phyloP scores from a whole-genome alignment of 495 filamentous ascomycete species.

The Delitschia confertaspora region DNA sequence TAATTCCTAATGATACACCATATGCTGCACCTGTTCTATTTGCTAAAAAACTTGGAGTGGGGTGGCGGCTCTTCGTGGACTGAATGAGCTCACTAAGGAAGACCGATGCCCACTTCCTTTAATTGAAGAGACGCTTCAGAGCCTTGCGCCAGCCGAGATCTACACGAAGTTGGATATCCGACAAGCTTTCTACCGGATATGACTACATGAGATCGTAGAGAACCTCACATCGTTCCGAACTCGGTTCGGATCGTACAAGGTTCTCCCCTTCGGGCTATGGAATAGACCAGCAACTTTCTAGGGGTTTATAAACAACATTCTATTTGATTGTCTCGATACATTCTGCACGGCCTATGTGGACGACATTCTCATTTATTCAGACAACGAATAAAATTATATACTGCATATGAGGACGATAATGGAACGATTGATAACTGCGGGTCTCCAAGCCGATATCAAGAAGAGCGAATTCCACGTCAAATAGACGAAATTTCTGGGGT shows the following conservation, averaged over 20 bases:
- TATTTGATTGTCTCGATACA: conserved; percentile 26
- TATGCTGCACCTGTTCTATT: conserved; percentile 21
- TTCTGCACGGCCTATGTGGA: conserved; percentile 30
- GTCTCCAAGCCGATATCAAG: conserved; percentile 26
- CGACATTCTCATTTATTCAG: conserved; percentile 27
- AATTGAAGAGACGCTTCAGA: conserved; percentile 39
- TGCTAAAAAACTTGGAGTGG: conserved; percentile 18
- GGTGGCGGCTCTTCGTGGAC: conserved; percentile 28
- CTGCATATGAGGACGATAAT: conserved; percentile 17
- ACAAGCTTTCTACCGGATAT: conserved; percentile 18
- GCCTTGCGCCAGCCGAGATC: conserved; percentile 28
- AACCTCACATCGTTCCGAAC: conserved; percentile 32
- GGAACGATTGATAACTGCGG: conserved; percentile 6
- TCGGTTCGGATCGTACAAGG: conserved; percentile 29
- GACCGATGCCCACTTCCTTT: conserved; percentile 41
- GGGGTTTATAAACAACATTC: conserved; percentile 29
- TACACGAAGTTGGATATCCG: conserved; percentile 42
- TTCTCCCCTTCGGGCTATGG: conserved; percentile 34
- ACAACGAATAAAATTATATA: conserved; percentile 7
- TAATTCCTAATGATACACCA: conserved; percentile 15
- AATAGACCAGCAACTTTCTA: conserved; percentile 28
- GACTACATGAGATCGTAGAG: conserved; percentile 21
- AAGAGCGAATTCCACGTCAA: conserved; percentile 30
- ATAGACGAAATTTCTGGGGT: conserved; percentile 26
- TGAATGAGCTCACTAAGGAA: conserved; percentile 39